Percentiles rank a stretch among this genome's conserved stretches.
phyloP scores from a whole-genome alignment of 257 asterid species.

The Penstemon newberryi region DNA sequence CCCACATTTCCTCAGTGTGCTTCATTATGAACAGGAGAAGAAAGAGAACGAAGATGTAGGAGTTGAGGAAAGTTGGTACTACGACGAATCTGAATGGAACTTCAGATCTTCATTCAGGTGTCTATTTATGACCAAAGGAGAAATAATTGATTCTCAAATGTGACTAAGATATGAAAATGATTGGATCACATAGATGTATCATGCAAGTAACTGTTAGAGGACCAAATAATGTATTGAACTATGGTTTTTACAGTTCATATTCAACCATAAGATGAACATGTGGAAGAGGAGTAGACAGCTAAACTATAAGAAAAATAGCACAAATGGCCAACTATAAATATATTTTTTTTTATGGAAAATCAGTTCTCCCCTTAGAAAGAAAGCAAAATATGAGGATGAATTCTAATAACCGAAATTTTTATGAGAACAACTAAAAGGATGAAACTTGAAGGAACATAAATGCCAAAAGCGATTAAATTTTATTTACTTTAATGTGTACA shows the following conservation, averaged over 20 bases:
- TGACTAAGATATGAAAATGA: slow-evolving; percentile 8
- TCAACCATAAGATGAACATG: background rate
- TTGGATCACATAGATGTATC: background rate
- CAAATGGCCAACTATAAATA: background rate
- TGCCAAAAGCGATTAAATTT: background rate
- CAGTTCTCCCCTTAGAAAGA: background rate
- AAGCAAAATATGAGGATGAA: background rate
- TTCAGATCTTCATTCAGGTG: background rate
- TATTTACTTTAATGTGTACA: slow-evolving; percentile 18
- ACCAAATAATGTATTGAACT: background rate
- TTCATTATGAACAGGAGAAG: background rate
- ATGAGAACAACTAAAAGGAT: slow-evolving; percentile 1
- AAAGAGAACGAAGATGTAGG: background rate
- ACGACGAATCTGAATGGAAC: background rate
- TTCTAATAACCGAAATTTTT: background rate
- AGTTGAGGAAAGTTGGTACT: background rate
- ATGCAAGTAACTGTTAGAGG: background rate
- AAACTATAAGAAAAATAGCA: background rate
- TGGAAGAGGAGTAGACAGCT: slow-evolving; percentile 10
- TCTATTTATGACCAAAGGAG: background rate
- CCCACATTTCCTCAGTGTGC: background rate
- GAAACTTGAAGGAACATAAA: slow-evolving; percentile 2
- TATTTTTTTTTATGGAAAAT: background rate
- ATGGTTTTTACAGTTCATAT: background rate
- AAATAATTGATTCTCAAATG: background rate